phyloP scores from a whole-genome alignment of 768 basidiomycete genomes.

The Russula brevipes region DNA sequence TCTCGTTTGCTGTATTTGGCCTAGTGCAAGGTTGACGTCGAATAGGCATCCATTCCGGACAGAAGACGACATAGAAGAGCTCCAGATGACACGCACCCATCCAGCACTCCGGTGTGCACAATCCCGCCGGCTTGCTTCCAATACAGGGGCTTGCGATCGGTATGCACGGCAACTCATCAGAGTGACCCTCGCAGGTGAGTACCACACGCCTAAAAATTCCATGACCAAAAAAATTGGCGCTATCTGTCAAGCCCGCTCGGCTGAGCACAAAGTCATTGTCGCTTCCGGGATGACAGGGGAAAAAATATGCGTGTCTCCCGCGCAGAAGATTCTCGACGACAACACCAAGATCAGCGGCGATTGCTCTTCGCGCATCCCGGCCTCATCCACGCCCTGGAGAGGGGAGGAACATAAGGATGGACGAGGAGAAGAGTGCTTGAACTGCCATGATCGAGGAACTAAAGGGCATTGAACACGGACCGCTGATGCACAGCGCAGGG shows the following conservation, averaged over 20 bases:
- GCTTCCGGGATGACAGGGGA: background rate
- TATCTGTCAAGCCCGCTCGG: background rate
- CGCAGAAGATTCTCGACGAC: background rate
- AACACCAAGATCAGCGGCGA: background rate
- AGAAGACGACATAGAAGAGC: conserved; percentile 10
- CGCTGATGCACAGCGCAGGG: background rate
- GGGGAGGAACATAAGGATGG: too few relatives aligned
- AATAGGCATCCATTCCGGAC: background rate
- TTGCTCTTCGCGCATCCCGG: background rate
- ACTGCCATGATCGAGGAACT: background rate
- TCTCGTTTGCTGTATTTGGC: background rate
- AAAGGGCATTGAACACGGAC: background rate
- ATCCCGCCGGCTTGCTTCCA: background rate
- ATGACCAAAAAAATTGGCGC: background rate
- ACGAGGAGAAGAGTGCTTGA: too few relatives aligned
- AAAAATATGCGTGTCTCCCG: background rate
- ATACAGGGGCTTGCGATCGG: background rate
- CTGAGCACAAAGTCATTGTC: background rate
- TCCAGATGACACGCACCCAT: background rate
- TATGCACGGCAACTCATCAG: too few relatives aligned
- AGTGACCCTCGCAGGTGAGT: too few relatives aligned
- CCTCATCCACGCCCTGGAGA: too few relatives aligned
- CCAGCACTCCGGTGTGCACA: background rate
- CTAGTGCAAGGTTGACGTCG: background rate
- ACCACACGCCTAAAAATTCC: background rate